These are phyloP conservation scores for Capronia coronata DNA, from an alignment of 2,329 filamentous ascomycete genomes.

Conservation along the genomic window DNA sequence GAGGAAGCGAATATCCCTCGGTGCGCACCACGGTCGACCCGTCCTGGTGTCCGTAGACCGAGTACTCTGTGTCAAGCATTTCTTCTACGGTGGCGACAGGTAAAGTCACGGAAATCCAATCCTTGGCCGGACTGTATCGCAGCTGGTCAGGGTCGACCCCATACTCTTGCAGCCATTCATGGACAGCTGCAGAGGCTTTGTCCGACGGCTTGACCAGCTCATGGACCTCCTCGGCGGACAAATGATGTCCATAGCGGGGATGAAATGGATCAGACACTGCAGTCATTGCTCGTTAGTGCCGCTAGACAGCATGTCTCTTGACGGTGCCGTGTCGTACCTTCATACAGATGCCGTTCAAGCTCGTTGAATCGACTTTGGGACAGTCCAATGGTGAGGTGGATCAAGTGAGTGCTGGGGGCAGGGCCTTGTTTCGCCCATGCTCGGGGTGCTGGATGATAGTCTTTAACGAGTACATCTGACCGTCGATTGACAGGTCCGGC, in stretches of 20 bases:
- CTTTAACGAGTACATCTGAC: constrained; percentile 49
- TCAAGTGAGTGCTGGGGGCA: constrained; percentile 44
- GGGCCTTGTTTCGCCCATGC: constrained; percentile 46
- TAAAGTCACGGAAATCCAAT: constrained; percentile 20
- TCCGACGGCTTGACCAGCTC: constrained; percentile 22
- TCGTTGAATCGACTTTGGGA: constrained; percentile 36
- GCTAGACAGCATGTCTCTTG: not conserved
- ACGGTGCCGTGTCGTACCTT: constrained; percentile 7
- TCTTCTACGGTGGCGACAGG: constrained; percentile 16
- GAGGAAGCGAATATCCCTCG: constrained; percentile 21
- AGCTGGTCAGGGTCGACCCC: constrained; percentile 40
- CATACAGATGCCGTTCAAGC: constrained; percentile 23
- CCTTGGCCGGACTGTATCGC: constrained; percentile 24
- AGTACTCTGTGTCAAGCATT: constrained; percentile 23
- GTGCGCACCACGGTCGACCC: constrained; percentile 21
- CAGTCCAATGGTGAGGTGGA: constrained; percentile 53
- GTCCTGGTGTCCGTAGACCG: constrained; percentile 19
- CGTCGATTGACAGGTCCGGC: constrained; percentile 27
- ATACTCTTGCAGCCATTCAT: constrained; percentile 37
- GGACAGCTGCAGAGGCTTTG: constrained; percentile 18
- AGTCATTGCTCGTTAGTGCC: not conserved
- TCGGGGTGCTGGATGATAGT: constrained; percentile 47
- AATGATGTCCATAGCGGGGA: constrained; percentile 22
- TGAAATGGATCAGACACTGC: constrained; percentile 22
- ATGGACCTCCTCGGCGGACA: constrained; percentile 23